Evolutionary conservation across 768 basidiomycete genomes (phyloP), one percentile per base, ranked within the genome.

Genomic region (Phanerochaete sordida): DNA sequence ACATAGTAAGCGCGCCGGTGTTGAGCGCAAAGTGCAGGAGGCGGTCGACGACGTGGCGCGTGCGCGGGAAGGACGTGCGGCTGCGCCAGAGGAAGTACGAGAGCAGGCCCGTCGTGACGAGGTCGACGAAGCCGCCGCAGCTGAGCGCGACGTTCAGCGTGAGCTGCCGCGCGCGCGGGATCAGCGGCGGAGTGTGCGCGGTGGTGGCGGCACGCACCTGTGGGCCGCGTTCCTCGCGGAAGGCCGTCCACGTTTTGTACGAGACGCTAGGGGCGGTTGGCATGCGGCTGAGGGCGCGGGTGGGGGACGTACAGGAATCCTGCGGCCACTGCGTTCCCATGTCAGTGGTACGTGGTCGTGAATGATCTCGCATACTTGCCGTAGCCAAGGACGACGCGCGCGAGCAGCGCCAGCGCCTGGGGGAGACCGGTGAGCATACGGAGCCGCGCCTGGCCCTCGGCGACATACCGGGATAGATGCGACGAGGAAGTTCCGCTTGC

Each of bases 1-100:
- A 58, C 57, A 58, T 58, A 2, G 57, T 58, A n/a, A 58, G 27
- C 11, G 47, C 47, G 2, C 57, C 57, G 39, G 57, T 58, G 46
- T 58, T 47, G 30, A 58, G 45, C n/a, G 57, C 47, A 28, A 48
- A 58, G 15, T 33, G 21, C 16, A 58, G 19, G 30, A 58, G 57
- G 13, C 21, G 11, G 47, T 48, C 26, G 3, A 58, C 30, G 46
- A 58, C 11, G 26, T 39, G 57, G 5, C 37, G 15, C 3, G 57
- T 58, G 9, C 57, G 45, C 24, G 16, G 30, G 47, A 58, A 58
- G 7, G 46, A 12, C 24, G 45, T 31, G 6, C 47, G 15, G 31
- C 31, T 48, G n/a, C 39, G 47, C 15, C 30, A 35, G 9, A 50
- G 33, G 23, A 37, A 58, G 21, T 6, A 49, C 6, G 46, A 31